Evolutionary conservation across 352 stramenopile species (phyloP).

Genomic region (Pythium biforme): DNA sequence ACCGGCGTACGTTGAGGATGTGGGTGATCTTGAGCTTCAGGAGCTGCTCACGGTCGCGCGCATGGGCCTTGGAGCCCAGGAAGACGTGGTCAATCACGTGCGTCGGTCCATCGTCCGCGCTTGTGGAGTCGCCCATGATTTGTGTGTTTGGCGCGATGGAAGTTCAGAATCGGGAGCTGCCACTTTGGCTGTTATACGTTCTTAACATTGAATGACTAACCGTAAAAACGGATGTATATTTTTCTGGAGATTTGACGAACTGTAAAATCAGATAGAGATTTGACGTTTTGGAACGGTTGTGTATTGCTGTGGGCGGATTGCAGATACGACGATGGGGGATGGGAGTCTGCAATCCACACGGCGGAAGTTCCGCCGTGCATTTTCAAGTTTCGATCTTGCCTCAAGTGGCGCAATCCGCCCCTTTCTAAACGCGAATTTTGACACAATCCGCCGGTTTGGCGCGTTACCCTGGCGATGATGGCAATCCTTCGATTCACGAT

Average conservation of each 20-base stretch:
- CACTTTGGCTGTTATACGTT: no score
- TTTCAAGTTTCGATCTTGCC: neutral
- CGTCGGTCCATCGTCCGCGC: slow-evolving; percentile 38
- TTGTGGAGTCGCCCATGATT: slow-evolving; percentile 8
- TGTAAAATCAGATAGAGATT: no score
- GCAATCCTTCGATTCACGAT: neutral
- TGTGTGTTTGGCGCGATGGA: no score
- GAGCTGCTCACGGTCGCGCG: slow-evolving; percentile 63
- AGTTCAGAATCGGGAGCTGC: no score
- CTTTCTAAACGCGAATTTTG: neutral
- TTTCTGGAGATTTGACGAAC: neutral
- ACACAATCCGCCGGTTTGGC: neutral
- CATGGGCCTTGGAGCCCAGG: slow-evolving; percentile 64
- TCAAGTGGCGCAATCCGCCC: neutral
- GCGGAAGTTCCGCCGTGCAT: neutral
- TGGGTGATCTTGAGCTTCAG: slow-evolving; percentile 68
- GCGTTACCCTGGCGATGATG: neutral
- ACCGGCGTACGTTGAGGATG: slow-evolving; percentile 74
- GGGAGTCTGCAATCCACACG: neutral
- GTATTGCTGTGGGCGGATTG: neutral
- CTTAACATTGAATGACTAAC: no score
- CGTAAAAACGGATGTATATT: no score
- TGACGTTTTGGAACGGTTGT: neutral
- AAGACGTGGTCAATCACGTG: slow-evolving; percentile 72
- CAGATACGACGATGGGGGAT: neutral